Percentiles rank a stretch among this genome's conserved stretches.
These are phyloP conservation scores for Wickerhamiella australiensis DNA, from an alignment of 805 yeast genomes.

Conservation along the genomic window DNA sequence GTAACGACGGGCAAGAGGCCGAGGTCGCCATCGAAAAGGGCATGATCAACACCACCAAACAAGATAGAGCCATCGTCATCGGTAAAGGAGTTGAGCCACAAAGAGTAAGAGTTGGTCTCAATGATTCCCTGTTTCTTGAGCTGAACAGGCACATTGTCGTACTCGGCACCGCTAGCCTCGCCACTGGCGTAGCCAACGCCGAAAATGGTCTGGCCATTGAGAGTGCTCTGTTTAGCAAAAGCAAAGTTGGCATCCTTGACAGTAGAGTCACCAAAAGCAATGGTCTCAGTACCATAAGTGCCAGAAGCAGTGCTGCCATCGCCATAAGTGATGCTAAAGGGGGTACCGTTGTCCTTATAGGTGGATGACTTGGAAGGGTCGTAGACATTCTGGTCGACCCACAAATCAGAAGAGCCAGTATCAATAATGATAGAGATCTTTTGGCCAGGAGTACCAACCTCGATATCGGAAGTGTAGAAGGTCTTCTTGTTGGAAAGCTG, in stretches of 20 bases:
- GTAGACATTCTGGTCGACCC: constrained; percentile 32
- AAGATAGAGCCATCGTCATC: constrained; percentile 30
- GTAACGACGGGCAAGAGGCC: constrained; percentile 24
- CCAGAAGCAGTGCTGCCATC: constrained; percentile 38
- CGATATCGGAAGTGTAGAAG: background rate
- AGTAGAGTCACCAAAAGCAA: constrained; percentile 37
- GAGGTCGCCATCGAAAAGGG: constrained; percentile 42
- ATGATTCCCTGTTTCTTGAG: constrained; percentile 33
- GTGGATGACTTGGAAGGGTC: constrained; percentile 1
- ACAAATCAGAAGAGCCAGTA: constrained; percentile 62
- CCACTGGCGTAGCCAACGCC: constrained; percentile 31
- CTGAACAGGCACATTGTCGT: constrained; percentile 26
- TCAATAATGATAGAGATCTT: constrained; percentile 44
- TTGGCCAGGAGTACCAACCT: constrained; percentile 27
- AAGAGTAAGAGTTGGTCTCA: constrained; percentile 34
- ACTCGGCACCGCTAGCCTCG: constrained; percentile 19
- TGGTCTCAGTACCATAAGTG: constrained; percentile 45
- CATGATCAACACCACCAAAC: constrained; percentile 59
- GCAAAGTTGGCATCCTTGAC: constrained; percentile 54
- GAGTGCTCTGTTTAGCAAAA: constrained; percentile 41
- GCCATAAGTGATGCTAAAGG: constrained; percentile 33
- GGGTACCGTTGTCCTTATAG: background rate
- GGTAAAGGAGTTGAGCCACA: constrained; percentile 31
- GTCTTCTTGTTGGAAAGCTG: constrained; percentile 12
- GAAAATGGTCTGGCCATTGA: constrained; percentile 32